Evolutionary conservation across 345 rosid species (phyloP), one percentile per base, ranked within the genome.

Genomic region (Lepidium aucheri): DNA sequence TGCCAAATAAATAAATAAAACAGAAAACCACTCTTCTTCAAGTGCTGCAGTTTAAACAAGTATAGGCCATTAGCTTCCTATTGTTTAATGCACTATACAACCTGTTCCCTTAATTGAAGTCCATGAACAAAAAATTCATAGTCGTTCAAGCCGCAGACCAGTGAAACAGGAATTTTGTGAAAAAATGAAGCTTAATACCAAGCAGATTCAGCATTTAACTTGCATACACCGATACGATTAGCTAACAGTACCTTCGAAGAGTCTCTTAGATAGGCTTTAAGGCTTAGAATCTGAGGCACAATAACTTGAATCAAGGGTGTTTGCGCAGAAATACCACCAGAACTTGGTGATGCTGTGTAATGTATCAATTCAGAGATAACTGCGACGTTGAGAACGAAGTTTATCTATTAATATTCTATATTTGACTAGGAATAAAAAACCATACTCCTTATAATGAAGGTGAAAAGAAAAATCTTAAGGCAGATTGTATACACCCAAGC

Each of bases 311-410:
- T 91, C 53, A 94, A 78, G 63, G 93, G 95, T 85, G 87, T 81
- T 69, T 91, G 96, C 24, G 84, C 84, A 43, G 86, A 65, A 73
- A 82, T 80, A 60, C 90, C 99, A 72, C 89, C 97, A 77, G 97
- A 84, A 54, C 78, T 81, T 69, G 74, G 75, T 5, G 91, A 77
- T 46, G 96, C 85, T 41, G 97, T 81, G 75, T 87, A 84, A 79
- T 94, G 93, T 79, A 91, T 94, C 78, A 94, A 78, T 80, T 94
- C 97, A 28, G 96, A 91, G 56, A 91, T 74, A 58, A 94, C 99
- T 90, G 96, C 83, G 72, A 65, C 44, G 47, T 74, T 13, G 22
- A 75, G 53, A 68, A 26, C 41, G 35, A 63, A 36, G 42, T 44
- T 34, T 43, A 16, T 44, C 16, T 35, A 70, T 43, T 9, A 53